Base-by-base conservation (phyloP, 257 asterid species). In the Verbascum thapsus region DNA sequence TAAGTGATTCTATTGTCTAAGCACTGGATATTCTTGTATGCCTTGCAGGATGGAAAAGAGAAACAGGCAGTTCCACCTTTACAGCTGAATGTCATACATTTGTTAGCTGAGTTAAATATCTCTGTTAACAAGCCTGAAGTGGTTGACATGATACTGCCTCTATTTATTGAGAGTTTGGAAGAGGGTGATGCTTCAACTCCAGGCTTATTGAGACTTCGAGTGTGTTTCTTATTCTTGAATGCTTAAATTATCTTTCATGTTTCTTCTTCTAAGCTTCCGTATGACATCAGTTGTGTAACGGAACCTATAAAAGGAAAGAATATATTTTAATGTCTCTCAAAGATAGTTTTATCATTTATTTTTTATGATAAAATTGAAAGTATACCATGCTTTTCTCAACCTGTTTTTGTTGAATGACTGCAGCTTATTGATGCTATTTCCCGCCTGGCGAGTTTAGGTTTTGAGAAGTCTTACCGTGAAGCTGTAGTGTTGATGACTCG, bases 351-450 rank as follows among this genome's bases (percentile, higher is more conserved):
- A 15, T 64, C 18, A 49, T 39, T 39, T 26, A 13, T 30, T 45
- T 41, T n/a, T 68, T 38, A 16, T 17, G 32, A 41, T 65, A 53
- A 47, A 54, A 35, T 71, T 53, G 32, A 26, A 26, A 40, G 35
- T 74, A 63, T 39, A 58, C 61, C 74, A 71, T 69, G 35, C 53
- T 69, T 68, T 75, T 73, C 87, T 81, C 78, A 87, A 72, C 85
- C 77, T 74, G 61, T 69, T 74, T 80, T 81, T 77, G 72, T 82
- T 81, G 95, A 74, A 76, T 69, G 83, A 72, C 84, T 85, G 95
- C 97, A 94, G 99, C 96, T 94, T 80, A 97, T 94, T 84, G 99
- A 94, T 81, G 99, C 97, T 81, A 90, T 94, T 85, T 88, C 99
- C 82, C 96, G 91, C 82, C 69, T 94, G 88, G 96, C 97, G 76